Conservation (phyloP, 257 asterid genomes). For the Coffea canephora region DNA sequence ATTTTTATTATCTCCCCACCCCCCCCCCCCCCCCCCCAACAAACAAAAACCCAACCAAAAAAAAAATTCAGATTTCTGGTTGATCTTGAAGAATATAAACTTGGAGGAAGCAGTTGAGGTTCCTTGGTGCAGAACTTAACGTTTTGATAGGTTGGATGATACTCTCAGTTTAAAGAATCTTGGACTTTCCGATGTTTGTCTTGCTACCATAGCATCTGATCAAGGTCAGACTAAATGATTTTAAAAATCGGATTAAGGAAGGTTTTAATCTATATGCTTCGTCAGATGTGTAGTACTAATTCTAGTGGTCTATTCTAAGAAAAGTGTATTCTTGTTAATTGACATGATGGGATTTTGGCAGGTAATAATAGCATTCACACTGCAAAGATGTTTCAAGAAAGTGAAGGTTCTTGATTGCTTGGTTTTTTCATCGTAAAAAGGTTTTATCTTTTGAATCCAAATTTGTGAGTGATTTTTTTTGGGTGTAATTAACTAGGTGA, state of each 20-base stretch:
- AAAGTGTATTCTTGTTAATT: constrained; percentile 1
- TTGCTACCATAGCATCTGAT: constrained; percentile 80
- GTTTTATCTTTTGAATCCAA: constrained; percentile 1
- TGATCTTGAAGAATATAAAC: not conserved
- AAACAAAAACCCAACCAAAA: not conserved
- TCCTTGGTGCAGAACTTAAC: constrained; percentile 40
- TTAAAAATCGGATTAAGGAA: not conserved
- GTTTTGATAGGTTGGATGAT: constrained; percentile 59
- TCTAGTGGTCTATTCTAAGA: not conserved
- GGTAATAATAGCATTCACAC: constrained; percentile 32
- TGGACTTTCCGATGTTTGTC: constrained; percentile 81
- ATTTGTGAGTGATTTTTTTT: not conserved
- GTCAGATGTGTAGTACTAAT: not conserved
- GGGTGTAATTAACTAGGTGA: constrained; percentile 23
- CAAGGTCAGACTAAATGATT: constrained; percentile 43
- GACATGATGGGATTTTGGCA: constrained; percentile 27
- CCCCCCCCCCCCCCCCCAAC: no score
- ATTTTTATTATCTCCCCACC: no score
- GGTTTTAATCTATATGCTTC: no score
- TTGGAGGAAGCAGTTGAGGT: not conserved
- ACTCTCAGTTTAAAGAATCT: constrained; percentile 63
- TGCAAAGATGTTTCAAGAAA: constrained; percentile 18
- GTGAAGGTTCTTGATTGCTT: constrained; percentile 31
- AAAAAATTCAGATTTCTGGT: not conserved
- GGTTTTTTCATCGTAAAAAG: not conserved